Conservation (phyloP, 2,329 filamentous ascomycete species). For the Fusarium scirpi region DNA sequence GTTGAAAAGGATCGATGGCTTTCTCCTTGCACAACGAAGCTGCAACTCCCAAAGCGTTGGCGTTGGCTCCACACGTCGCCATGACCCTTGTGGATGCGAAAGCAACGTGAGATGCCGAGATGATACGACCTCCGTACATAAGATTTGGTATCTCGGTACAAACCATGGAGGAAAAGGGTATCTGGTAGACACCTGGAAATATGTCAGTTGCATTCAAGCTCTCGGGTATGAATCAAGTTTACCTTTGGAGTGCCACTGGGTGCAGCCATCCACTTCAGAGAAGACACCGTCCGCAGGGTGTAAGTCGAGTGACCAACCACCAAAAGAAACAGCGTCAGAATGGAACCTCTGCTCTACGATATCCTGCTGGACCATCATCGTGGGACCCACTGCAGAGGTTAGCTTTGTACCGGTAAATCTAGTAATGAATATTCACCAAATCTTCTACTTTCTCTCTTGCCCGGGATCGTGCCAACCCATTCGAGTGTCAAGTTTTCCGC, state of each 20-base stretch:
- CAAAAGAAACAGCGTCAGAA: constrained; percentile 16
- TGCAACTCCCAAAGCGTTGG: constrained; percentile 16
- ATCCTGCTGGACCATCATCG: constrained; percentile 21
- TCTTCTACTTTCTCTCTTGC: constrained; percentile 19
- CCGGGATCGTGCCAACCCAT: constrained; percentile 18
- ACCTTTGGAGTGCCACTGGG: constrained; percentile 29
- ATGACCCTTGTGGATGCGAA: constrained; percentile 23
- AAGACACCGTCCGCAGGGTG: constrained; percentile 26
- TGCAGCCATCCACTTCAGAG: constrained; percentile 21
- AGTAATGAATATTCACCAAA: background rate
- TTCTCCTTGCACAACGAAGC: constrained; percentile 8
- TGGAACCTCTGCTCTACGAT: constrained; percentile 12
- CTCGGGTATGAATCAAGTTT: rapidly evolving
- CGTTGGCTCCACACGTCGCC: constrained; percentile 23
- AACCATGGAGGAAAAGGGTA: constrained; percentile 15
- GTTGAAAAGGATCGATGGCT: background rate
- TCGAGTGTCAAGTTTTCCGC: constrained; percentile 21
- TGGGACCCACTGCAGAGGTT: constrained; percentile 3
- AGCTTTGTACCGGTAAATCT: rapidly evolving
- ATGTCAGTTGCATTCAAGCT: rapidly evolving
- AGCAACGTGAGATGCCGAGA: constrained; percentile 21
- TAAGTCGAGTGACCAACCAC: constrained; percentile 21
- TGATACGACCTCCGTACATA: constrained; percentile 26
- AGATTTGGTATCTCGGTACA: constrained; percentile 19
- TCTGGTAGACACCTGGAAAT: constrained; percentile 4